Percentiles rank a stretch among this genome's conserved stretches.
Evolutionary conservation across 345 rosid genomes (phyloP).

Genomic region (Salix exigua): DNA sequence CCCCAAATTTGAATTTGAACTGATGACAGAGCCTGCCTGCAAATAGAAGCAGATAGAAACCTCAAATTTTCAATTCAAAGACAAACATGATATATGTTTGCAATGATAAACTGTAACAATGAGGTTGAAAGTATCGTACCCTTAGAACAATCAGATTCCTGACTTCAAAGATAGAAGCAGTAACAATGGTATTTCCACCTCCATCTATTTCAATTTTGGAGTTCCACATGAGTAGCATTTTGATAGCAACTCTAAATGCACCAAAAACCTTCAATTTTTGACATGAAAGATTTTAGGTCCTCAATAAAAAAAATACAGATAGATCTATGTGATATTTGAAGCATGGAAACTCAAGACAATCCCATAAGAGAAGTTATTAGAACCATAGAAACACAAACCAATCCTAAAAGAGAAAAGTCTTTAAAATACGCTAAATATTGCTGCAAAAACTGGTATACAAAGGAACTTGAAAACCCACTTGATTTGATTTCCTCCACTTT

Average conservation of each 20-base stretch:
- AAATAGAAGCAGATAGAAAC: slow-evolving; percentile 21
- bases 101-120: neutral
- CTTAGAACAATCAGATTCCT: slow-evolving; percentile 90
- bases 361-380: slow-evolving; percentile 4
- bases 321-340: slow-evolving; percentile 4
- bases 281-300: slow-evolving; percentile 11
- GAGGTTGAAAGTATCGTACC: slow-evolving; percentile 45
- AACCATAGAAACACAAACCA: slow-evolving; percentile 2
- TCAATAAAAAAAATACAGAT: slow-evolving; percentile 3
- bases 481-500: neutral
- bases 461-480: neutral
- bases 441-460: neutral
- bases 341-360: neutral
- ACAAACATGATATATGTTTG: neutral
- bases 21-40: slow-evolving; percentile 77
- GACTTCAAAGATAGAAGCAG: slow-evolving; percentile 89
- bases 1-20: slow-evolving; percentile 84
- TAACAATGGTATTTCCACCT: slow-evolving; percentile 80
- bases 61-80: slow-evolving; percentile 13
- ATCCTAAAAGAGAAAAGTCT: neutral
- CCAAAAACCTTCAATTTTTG: slow-evolving; percentile 75
- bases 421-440: neutral
- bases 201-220: slow-evolving; percentile 90
- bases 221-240: slow-evolving; percentile 96
- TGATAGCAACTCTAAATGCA: slow-evolving; percentile 83